phyloP scores from a whole-genome alignment of 2,329 filamentous ascomycete species.

The Beauveria bassiana region DNA sequence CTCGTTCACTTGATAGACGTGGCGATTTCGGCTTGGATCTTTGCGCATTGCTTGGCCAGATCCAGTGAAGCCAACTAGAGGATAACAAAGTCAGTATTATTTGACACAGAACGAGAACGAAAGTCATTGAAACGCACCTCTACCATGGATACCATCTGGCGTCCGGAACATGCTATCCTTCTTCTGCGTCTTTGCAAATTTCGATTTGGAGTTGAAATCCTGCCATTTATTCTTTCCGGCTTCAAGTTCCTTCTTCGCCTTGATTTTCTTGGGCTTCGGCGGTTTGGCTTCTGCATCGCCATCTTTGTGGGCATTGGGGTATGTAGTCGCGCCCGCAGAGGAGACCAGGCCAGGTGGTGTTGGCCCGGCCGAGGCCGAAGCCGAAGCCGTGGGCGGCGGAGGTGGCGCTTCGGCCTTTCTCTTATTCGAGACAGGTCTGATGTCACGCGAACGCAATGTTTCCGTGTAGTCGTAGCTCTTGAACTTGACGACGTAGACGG shows the following conservation, averaged over 20 bases:
- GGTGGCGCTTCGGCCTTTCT: slow-evolving; percentile 77
- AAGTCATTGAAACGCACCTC: slow-evolving; percentile 52
- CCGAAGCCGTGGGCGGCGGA: slow-evolving; percentile 27
- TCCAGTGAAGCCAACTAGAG: slow-evolving; percentile 84
- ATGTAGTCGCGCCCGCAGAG: slow-evolving; percentile 49
- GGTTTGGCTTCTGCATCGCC: slow-evolving; percentile 59
- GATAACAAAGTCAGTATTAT: slow-evolving; percentile 13
- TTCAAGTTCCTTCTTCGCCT: slow-evolving; percentile 85
- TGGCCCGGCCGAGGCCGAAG: slow-evolving; percentile 20
- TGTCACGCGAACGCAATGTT: slow-evolving; percentile 73
- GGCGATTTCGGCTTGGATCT: slow-evolving; percentile 71
- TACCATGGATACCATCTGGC: slow-evolving; percentile 73
- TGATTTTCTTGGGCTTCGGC: slow-evolving; percentile 79
- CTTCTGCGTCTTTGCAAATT: slow-evolving; percentile 58
- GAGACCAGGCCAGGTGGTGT: slow-evolving; percentile 38
- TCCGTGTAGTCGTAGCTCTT: slow-evolving; percentile 83
- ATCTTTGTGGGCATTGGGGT: slow-evolving; percentile 54
- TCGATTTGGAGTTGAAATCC: slow-evolving; percentile 76
- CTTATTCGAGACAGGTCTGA: slow-evolving; percentile 73
- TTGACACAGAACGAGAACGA: not conserved
- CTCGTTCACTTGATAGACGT: slow-evolving; percentile 74
- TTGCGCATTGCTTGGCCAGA: slow-evolving; percentile 95
- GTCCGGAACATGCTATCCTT: slow-evolving; percentile 98
- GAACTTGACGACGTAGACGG: slow-evolving; percentile 92
- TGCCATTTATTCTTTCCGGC: slow-evolving; percentile 91